Evolutionary conservation across 2,329 filamentous ascomycete species (phyloP).

Genomic region (Tolypocladium endophyticum): DNA sequence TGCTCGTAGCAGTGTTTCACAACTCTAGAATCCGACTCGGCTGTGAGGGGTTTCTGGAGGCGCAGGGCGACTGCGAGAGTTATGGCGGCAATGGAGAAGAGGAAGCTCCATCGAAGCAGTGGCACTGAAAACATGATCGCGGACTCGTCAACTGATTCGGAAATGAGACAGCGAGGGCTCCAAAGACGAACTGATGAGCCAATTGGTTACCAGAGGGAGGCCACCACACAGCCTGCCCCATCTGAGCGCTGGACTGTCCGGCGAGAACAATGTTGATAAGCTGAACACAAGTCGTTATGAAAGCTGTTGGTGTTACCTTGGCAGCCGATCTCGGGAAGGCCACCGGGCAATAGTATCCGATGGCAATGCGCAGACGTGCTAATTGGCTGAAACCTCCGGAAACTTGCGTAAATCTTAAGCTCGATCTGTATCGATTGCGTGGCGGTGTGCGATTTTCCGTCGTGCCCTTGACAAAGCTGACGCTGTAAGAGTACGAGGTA

Average conservation of each 20-base stretch:
- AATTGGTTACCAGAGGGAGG: not conserved
- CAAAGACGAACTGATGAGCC: not conserved
- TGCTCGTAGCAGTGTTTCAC: slow-evolving; percentile 28
- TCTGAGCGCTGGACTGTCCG: not conserved
- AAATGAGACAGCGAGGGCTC: not conserved
- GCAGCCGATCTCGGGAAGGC: not conserved
- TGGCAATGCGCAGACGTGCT: not conserved
- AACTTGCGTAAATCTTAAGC: too few species aligned
- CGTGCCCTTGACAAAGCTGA: too few species aligned
- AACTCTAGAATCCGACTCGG: not conserved
- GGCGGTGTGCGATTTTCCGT: too few species aligned
- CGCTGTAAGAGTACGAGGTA: too few species aligned
- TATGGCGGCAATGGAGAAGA: slow-evolving; percentile 18
- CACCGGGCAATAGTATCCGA: not conserved
- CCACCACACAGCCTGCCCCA: not conserved
- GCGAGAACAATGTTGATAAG: not conserved
- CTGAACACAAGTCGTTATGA: not conserved
- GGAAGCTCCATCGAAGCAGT: slow-evolving; percentile 17
- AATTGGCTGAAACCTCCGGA: not conserved
- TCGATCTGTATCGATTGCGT: too few species aligned
- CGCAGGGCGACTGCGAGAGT: slow-evolving; percentile 20
- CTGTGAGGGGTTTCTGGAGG: not conserved
- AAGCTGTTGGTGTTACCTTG: not conserved
- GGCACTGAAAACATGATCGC: slow-evolving; percentile 1
- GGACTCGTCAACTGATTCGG: not conserved